Evolutionary conservation across 768 basidiomycete species (phyloP), one percentile per base, ranked within the genome.

Genomic region (Boletales sp.): DNA sequence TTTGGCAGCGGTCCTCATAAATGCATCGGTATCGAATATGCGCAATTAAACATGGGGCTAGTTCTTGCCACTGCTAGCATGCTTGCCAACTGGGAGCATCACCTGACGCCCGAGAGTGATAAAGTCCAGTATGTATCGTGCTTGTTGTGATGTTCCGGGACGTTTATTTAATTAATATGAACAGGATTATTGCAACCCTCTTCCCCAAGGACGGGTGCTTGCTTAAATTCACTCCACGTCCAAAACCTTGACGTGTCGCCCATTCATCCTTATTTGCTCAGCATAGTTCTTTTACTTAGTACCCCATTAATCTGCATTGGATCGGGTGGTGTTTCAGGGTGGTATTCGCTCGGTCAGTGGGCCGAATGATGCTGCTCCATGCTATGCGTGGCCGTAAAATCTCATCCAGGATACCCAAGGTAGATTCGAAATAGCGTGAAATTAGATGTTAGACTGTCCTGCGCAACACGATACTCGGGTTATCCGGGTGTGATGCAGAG

Each of bases 131-230:
- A 64, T 62, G 90, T 84, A 21, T 47, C 35, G 21, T 17, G 8
- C 39, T 18, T 0, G 0, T 15, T 46, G 12, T 32, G 35, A 41
- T 48, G 15, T 43, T 43, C 12, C 13, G 8, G 10, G 46, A 10
- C 46, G 9, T 43, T 57, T 19, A 52, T 25, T n/a, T 34, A 2
- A 34, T 41, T 13, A 15, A 6, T 17, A 32, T 32, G 36, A 56
- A 28, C 56, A 91, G 89, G 44, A 91, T 97, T 55, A 92, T 97
- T 57, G 90, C 94, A n/a, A 96, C 93, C 18, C 71, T 98, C 38
- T 99, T 99, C 82, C 96, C 96, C 11, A 86, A 90, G 68, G 94
- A 97, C 62, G 91, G 90, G 38, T 91, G 92, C 59, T 70, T 80
- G 50, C 77, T 97, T 55, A 89, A 83, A 63, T 80, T 95, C 58